These are phyloP conservation scores for Niveomyces coronatus DNA, from an alignment of 2,329 filamentous ascomycete genomes.

Conservation along the genomic window DNA sequence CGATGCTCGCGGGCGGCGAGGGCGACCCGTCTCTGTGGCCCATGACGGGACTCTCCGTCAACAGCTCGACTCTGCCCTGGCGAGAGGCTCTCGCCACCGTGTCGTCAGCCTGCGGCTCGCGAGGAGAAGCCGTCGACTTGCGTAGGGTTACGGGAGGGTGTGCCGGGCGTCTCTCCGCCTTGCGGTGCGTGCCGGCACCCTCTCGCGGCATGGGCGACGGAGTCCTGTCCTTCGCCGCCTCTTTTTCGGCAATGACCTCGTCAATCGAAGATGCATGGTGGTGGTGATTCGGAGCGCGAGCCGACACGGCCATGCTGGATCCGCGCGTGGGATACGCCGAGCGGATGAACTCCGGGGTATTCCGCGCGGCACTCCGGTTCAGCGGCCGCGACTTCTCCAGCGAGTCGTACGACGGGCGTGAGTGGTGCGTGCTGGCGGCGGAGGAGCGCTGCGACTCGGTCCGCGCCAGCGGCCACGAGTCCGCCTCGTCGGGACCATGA, in stretches of 20 bases:
- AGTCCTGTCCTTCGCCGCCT: background rate
- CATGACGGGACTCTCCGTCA: constrained; percentile 15
- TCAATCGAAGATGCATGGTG: constrained; percentile 19
- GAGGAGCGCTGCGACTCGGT: background rate
- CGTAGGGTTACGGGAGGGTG: constrained; percentile 7
- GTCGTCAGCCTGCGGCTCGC: background rate
- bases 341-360: constrained; percentile 8
- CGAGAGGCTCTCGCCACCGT: background rate
- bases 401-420: background rate
- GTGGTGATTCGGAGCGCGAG: constrained; percentile 17
- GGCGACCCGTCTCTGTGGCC: constrained; percentile 8
- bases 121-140: constrained; percentile 6
- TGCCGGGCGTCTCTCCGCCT: constrained; percentile 1
- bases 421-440: background rate
- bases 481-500: no score
- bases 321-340: constrained; percentile 16
- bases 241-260: constrained; percentile 12
- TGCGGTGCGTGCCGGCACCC: background rate
- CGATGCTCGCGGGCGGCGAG: constrained; percentile 12
- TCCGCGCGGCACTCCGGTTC: background rate
- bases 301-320: constrained; percentile 17
- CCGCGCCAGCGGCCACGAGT: constrained; percentile 2
- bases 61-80: constrained; percentile 6
- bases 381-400: background rate
- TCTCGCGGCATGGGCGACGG: constrained; percentile 8